Percentiles rank a stretch among this genome's conserved stretches.
Evolutionary conservation across 768 basidiomycete genomes (phyloP).

Genomic region (Pisolithus albus): DNA sequence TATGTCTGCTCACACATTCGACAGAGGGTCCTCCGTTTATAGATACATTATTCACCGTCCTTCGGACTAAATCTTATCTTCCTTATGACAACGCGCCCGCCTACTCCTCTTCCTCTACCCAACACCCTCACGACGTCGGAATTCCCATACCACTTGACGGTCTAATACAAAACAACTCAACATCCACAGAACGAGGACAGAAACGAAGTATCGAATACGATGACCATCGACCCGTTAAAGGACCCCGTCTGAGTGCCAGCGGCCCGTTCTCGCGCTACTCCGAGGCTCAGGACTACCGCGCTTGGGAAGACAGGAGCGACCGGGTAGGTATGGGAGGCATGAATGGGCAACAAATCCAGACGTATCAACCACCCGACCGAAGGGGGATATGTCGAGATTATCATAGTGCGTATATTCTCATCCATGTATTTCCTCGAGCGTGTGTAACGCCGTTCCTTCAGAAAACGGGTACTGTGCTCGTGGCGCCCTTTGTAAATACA

Average conservation of each 20-base stretch:
- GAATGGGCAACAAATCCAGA: slow-evolving; percentile 46
- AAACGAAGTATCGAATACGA: slow-evolving; percentile 64
- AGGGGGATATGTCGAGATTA: slow-evolving; percentile 87
- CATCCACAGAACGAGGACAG: slow-evolving; percentile 47
- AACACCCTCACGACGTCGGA: slow-evolving; percentile 45
- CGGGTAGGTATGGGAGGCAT: slow-evolving; percentile 16
- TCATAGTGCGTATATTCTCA: slow-evolving; percentile 58
- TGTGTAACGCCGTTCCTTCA: slow-evolving; percentile 25
- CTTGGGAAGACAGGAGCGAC: slow-evolving; percentile 28
- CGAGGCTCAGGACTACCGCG: slow-evolving; percentile 35
- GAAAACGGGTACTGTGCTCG: slow-evolving; percentile 90
- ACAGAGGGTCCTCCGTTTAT: slow-evolving; percentile 71
- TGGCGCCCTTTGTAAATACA: slow-evolving; percentile 85
- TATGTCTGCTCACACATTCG: slow-evolving; percentile 8
- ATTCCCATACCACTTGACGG: slow-evolving; percentile 77
- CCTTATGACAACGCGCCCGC: slow-evolving; percentile 53
- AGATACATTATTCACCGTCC: slow-evolving; percentile 76
- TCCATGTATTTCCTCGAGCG: background rate
- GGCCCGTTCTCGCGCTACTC: slow-evolving; percentile 61
- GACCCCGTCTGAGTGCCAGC: slow-evolving; percentile 58
- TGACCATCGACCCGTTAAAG: slow-evolving; percentile 65
- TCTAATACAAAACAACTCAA: slow-evolving; percentile 41
- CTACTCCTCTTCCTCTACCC: slow-evolving; percentile 30
- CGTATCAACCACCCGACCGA: slow-evolving; percentile 65
- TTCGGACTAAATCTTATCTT: slow-evolving; percentile 80